Evolutionary conservation across 441 rosid species (phyloP), one percentile per base, ranked within the genome.

Genomic region (Pelargonium cotyledonis): DNA sequence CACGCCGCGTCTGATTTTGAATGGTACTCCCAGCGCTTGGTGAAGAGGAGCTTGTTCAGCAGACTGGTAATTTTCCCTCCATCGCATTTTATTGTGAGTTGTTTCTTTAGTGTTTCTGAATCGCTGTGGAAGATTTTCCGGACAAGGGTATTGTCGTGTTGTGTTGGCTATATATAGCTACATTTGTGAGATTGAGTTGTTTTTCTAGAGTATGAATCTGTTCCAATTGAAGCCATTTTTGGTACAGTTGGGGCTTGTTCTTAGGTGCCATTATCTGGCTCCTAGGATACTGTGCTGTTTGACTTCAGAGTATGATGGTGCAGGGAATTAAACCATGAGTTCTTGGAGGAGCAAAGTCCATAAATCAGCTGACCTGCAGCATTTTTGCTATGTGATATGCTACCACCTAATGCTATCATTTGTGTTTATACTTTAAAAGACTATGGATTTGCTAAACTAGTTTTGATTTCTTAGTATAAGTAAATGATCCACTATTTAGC

Each of bases 1-100:
- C 98, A 95, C 66, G 88, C 88, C 43, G 98, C 83, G 2, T 95
- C 99, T 40, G 91, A 92, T 86, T 91, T 95, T 61, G 99, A 95
- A 67, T 92, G 97, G 97, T 95, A 89, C 75, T 91, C 98, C 65
- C 96, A 85, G 80, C 86, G 85, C 81, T 71, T 94, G 79, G 85
- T 76, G 58, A 85, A 84, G 70, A 82, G 80, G n/a, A 80, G 77
- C 76, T 68, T 84, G 75, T 83, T 79, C 68, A 68, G 81, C 68
- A 80, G 65, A 70, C 79, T 90, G 86, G 97, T 89, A 78, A 29
- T 65, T 14, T 47, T 53, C 40, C 7, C 18, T 10, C 8, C 23
- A 14, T 18, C 18, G 6, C 63, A 58, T 7, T 58, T 21, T 8
- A 49, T 49, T 51, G 8, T 51, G 2, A 51, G 15, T 1, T 51